Percentiles rank a stretch among this genome's conserved stretches.
Conservation (phyloP, 768 basidiomycete species). For the Ramaria sp. region DNA sequence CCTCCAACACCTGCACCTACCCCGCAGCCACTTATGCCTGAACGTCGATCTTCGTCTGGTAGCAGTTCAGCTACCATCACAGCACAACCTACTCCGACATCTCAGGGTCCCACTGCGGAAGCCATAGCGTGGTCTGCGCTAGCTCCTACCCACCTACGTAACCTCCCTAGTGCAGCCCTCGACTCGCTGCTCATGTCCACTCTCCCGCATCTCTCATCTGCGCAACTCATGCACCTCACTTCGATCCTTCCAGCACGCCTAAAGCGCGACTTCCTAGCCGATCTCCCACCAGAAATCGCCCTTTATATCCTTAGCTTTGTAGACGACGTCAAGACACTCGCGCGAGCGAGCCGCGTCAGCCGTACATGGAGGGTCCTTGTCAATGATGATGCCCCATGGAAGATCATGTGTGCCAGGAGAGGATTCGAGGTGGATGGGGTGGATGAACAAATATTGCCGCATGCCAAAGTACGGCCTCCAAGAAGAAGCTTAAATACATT, state of each 20-base stretch:
- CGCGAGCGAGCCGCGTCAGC: conserved; percentile 60
- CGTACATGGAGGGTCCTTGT: conserved; percentile 59
- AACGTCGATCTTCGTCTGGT: neutral
- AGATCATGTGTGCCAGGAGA: conserved; percentile 52
- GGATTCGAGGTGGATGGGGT: conserved; percentile 25
- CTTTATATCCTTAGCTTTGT: conserved; percentile 68
- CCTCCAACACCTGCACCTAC: neutral
- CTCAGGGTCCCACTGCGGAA: neutral
- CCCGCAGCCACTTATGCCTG: neutral
- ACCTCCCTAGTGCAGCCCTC: neutral
- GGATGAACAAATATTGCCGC: neutral
- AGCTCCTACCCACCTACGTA: neutral
- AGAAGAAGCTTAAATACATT: neutral
- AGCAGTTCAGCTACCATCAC: too few relatives aligned
- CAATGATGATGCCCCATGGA: conserved; percentile 74
- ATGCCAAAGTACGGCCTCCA: neutral
- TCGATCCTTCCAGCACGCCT: neutral
- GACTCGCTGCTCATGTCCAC: neutral
- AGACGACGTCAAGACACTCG: conserved; percentile 62
- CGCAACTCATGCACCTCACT: conserved; percentile 1
- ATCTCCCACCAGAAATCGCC: conserved; percentile 59
- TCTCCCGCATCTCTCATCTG: neutral
- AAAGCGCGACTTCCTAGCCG: conserved; percentile 25
- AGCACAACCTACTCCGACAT: neutral
- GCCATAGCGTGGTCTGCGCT: neutral